phyloP scores from a whole-genome alignment of 2,329 filamentous ascomycete species.

The Arthrinium puccinioides region DNA sequence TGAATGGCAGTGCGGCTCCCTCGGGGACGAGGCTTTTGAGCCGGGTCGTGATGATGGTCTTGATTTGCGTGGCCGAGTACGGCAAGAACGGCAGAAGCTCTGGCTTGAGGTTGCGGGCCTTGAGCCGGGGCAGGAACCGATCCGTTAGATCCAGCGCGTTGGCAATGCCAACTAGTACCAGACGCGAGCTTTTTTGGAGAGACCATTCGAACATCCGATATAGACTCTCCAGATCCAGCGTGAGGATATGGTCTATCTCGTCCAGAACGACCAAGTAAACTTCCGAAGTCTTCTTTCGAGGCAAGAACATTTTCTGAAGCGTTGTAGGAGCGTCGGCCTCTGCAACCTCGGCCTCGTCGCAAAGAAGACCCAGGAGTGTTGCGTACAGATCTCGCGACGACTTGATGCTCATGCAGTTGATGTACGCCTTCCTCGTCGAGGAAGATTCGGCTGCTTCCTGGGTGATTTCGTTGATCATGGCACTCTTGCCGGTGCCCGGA shows the following conservation, averaged over 20 bases:
- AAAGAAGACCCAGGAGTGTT: conserved; percentile 66
- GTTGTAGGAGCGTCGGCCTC: conserved; percentile 62
- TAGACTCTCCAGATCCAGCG: conserved; percentile 78
- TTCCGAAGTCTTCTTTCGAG: conserved; percentile 45
- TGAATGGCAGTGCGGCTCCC: conserved; percentile 64
- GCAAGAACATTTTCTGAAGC: conserved; percentile 65
- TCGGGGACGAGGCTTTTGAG: conserved; percentile 65
- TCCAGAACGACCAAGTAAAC: conserved; percentile 84
- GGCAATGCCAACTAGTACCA: conserved; percentile 86
- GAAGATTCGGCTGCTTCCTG: conserved; percentile 45
- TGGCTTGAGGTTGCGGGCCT: conserved; percentile 86
- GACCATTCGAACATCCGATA: conserved; percentile 98
- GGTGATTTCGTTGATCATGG: conserved; percentile 78
- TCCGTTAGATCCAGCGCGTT: conserved; percentile 95
- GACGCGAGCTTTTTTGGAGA: conserved; percentile 67
- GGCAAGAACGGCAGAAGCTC: conserved; percentile 86
- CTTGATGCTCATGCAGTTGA: conserved; percentile 98
- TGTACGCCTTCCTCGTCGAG: conserved; percentile 62
- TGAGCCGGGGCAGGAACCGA: conserved; percentile 86
- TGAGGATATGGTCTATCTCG: conserved; percentile 91
- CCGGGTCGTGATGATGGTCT: conserved; percentile 75
- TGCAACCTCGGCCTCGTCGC: conserved; percentile 48
- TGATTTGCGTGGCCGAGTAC: conserved; percentile 83
- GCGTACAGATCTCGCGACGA: conserved; percentile 78
- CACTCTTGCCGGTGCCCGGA: conserved; percentile 94